phyloP scores from a whole-genome alignment of 1,284 basidiomycete species.

The Retiboletus fuscus region DNA sequence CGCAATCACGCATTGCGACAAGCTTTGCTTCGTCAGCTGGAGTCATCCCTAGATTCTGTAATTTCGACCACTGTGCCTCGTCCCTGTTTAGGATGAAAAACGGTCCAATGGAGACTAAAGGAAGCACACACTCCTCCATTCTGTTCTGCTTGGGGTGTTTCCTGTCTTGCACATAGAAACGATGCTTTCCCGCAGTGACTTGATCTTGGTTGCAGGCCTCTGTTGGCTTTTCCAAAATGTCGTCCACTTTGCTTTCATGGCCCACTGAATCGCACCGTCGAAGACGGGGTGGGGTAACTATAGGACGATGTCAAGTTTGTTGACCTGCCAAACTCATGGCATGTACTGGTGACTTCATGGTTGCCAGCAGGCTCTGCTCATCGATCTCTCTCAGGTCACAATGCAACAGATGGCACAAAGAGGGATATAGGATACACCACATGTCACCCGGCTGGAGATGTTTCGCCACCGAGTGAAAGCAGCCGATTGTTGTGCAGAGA shows the following conservation, averaged over 20 bases:
- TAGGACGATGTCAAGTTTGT: constrained; percentile 10
- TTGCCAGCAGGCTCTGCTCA: constrained; percentile 78
- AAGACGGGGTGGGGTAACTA: constrained; percentile 51
- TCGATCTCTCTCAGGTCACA: constrained; percentile 87
- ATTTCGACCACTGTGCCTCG: constrained; percentile 74
- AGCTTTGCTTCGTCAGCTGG: constrained; percentile 84
- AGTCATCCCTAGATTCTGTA: constrained; percentile 85
- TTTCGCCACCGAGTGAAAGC: constrained; percentile 6
- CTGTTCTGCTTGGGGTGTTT: constrained; percentile 59
- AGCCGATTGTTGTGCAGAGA: constrained; percentile 88
- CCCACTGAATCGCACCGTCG: constrained; percentile 90
- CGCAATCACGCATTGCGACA: constrained; percentile 87
- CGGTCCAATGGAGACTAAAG: background rate
- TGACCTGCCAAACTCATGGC: constrained; percentile 15
- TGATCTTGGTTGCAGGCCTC: constrained; percentile 60
- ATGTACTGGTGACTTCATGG: constrained; percentile 83
- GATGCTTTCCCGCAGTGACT: constrained; percentile 62
- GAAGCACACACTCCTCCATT: constrained; percentile 76
- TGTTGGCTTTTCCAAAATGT: constrained; percentile 79
- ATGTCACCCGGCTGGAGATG: constrained; percentile 7
- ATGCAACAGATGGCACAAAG: constrained; percentile 85
- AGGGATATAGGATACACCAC: constrained; percentile 90
- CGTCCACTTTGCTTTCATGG: constrained; percentile 80
- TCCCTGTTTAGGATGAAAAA: constrained; percentile 63
- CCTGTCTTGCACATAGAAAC: background rate